Percentiles rank a stretch among this genome's conserved stretches.
phyloP scores from a whole-genome alignment of 2,329 filamentous ascomycete species.

The Cordyceps fumosorosea region DNA sequence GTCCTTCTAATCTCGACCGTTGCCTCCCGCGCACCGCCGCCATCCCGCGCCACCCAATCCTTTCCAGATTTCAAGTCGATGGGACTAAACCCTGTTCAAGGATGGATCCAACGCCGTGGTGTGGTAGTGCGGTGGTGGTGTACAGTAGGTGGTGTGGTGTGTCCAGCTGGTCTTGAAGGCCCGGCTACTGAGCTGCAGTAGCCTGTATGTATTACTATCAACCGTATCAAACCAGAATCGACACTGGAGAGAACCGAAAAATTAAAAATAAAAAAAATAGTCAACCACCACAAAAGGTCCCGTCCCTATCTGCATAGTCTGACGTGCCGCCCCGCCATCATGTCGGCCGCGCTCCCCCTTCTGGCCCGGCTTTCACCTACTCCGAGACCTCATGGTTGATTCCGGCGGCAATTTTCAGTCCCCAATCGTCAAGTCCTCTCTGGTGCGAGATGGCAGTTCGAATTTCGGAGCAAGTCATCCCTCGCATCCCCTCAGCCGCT shows the following conservation, averaged over 20 bases:
- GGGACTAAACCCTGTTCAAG: constrained; percentile 11
- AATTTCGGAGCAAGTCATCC: not conserved
- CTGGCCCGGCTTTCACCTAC: not conserved
- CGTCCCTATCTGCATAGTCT: constrained; percentile 1
- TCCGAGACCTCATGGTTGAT: not conserved
- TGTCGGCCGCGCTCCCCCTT: not conserved
- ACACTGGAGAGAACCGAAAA: not conserved
- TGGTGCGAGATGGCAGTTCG: too few species aligned
- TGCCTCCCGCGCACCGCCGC: not conserved
- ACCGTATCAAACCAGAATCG: not conserved
- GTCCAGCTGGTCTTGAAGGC: not conserved
- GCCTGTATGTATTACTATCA: not conserved
- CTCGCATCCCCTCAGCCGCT: not conserved
- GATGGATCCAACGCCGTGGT: constrained; percentile 9
- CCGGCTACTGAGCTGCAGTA: not conserved
- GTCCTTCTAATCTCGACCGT: not conserved
- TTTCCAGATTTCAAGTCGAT: constrained; percentile 4
- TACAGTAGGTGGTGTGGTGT: too few species aligned
- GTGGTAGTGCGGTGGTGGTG: not conserved
- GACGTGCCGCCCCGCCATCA: constrained; percentile 2
- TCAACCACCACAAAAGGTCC: not conserved
- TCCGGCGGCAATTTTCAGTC: not conserved
- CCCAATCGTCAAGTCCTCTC: too few species aligned
- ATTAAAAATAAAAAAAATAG: not conserved
- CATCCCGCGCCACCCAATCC: constrained; percentile 7